Evolutionary conservation across 345 rosid species (phyloP), one percentile per base, ranked within the genome.

Genomic region (Draba incana): DNA sequence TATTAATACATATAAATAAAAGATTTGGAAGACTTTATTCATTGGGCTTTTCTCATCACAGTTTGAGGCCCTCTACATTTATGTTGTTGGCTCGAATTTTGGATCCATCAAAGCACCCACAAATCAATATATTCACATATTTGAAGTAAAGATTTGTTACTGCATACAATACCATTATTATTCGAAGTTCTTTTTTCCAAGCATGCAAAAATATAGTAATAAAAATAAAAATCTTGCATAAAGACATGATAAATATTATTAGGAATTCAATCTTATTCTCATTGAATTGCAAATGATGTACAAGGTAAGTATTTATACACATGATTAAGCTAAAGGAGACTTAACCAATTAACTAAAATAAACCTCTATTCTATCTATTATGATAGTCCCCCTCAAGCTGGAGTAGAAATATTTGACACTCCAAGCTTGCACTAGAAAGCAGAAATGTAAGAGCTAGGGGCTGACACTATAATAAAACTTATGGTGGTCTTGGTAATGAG

Each of bases 1-100:
- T 23, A 49, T 31, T 6, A n/a, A 54, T 25, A 3, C 4, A 8
- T 4, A 1, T 14, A 33, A n/a, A 55, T 8, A 1, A 31, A 0
- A 14, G 4, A 0, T 0, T 14, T 3, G 24, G 3, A 13, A 47
- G 27, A 54, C 10, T 33, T 31, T 42, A 16, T 20, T 51, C 42
- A 64, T 49, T 72, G 77, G 77, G 61, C 66, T 41, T 49, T 41
- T 8, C 11, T 31, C 41, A 8, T 41, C 9, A 50, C 2, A 49
- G 11, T 20, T 57, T 20, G 20, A 28, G 10, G 55, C 15, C 14
- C 35, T 7, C 4, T 30, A 1, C 2, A 8, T 39, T 23, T 30
- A n/a, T 54, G 42, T 49, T 42, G 12, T 37, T n/a, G 62, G 58
- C 15, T 57, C 63, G 38, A 15, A n/a, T 5, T 9, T 38, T 8